Evolutionary conservation across 2,329 filamentous ascomycete genomes (phyloP).

Genomic region (Aspergillus carbonarius): DNA sequence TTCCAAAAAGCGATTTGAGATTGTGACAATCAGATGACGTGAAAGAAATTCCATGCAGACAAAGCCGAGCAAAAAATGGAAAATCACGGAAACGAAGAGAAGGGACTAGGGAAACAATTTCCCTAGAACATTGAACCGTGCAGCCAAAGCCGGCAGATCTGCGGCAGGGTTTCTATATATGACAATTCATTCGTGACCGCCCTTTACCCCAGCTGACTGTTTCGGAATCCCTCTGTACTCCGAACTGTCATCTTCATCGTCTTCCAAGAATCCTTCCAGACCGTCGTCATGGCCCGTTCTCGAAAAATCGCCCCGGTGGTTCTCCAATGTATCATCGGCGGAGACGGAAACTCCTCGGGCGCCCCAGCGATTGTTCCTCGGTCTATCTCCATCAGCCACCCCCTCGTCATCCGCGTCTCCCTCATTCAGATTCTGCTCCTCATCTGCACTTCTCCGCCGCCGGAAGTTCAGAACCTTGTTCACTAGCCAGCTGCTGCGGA

Average conservation of each 20-base stretch:
- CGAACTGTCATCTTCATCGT: constrained; percentile 18
- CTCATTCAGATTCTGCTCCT: constrained; percentile 37
- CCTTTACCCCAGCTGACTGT: constrained; percentile 7
- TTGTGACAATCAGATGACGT: neutral
- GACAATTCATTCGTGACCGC: constrained; percentile 5
- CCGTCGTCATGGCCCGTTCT: constrained; percentile 11
- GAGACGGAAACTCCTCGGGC: constrained; percentile 59
- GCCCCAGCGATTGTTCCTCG: constrained; percentile 54
- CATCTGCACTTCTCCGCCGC: constrained; percentile 34
- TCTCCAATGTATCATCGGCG: constrained; percentile 53
- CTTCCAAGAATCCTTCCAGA: constrained; percentile 23
- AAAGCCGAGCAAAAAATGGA: neutral
- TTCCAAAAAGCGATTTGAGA: constrained; percentile 1
- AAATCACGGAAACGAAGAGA: neutral
- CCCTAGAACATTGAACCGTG: neutral
- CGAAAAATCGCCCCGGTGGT: constrained; percentile 17
- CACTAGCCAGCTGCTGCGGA: constrained; percentile 81
- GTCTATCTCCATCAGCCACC: constrained; percentile 22
- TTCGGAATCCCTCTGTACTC: constrained; percentile 4
- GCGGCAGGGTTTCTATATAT: constrained; percentile 9
- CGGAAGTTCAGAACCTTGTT: constrained; percentile 67
- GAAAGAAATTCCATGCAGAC: neutral
- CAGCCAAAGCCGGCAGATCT: constrained; percentile 4
- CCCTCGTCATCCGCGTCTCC: constrained; percentile 29
- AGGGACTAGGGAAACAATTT: neutral